These are phyloP conservation scores for Delphinella strobiligena DNA, from an alignment of 2,329 filamentous ascomycete genomes.

Conservation along the genomic window DNA sequence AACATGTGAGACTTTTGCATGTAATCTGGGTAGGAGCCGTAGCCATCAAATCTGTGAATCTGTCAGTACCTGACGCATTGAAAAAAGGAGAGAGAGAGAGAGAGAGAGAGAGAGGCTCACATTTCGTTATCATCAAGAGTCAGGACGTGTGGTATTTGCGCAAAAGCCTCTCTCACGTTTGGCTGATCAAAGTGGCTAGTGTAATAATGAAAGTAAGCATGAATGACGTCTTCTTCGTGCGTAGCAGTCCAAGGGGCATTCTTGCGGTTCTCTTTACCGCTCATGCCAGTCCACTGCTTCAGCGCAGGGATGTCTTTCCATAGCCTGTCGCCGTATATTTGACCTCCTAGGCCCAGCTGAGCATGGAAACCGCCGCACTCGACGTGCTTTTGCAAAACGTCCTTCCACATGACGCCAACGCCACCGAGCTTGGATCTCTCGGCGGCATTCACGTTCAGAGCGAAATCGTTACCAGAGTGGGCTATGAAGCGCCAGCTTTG, in stretches of 20 bases:
- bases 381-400: conserved; percentile 91
- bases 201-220: conserved; percentile 98
- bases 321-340: conserved; percentile 87
- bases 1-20: conserved; percentile 98
- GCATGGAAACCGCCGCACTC: conserved; percentile 94
- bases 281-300: conserved; percentile 90
- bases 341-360: conserved; percentile 81
- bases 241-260: conserved; percentile 84
- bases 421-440: conserved; percentile 80
- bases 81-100: too few species aligned
- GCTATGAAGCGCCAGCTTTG: conserved; percentile 92
- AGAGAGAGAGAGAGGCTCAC: conserved; percentile 46
- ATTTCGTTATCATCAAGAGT: conserved; percentile 97
- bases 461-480: conserved; percentile 93
- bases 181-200: conserved; percentile 97
- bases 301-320: conserved; percentile 93
- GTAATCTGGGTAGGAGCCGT: conserved; percentile 92
- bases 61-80: not conserved
- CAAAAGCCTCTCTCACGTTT: conserved; percentile 86
- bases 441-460: conserved; percentile 71
- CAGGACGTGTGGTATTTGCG: conserved; percentile 87
- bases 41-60: conserved; percentile 74
- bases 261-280: conserved; percentile 85
- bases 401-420: conserved; percentile 96
- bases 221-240: conserved; percentile 87